Conservation (phyloP, 805 yeast genomes). For the Brettanomyces bruxellensis region DNA sequence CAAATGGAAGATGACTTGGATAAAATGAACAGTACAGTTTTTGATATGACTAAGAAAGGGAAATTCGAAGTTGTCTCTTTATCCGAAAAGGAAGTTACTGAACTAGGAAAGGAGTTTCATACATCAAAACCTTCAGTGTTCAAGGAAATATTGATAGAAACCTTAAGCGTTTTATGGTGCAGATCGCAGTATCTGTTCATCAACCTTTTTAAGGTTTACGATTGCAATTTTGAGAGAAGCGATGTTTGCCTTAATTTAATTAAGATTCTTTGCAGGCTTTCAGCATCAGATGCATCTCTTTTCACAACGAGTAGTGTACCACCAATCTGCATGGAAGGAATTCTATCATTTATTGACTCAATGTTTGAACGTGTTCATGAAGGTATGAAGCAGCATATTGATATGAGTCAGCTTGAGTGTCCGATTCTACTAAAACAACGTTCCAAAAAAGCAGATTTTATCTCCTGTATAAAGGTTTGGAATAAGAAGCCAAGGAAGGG, state of each 20-base stretch:
- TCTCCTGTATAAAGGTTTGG: slow-evolving; percentile 64
- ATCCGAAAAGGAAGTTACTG: slow-evolving; percentile 20
- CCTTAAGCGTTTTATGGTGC: slow-evolving; percentile 73
- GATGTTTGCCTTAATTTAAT: slow-evolving; percentile 65
- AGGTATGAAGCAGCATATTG: slow-evolving; percentile 18
- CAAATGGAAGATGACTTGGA: slow-evolving; percentile 19
- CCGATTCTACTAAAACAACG: slow-evolving; percentile 34
- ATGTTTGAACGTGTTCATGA: slow-evolving; percentile 42
- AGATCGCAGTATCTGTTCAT: slow-evolving; percentile 73
- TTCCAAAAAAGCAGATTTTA: slow-evolving; percentile 62
- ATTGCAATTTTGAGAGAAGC: slow-evolving; percentile 81
- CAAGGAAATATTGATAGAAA: slow-evolving; percentile 79
- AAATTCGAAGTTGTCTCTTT: slow-evolving; percentile 16
- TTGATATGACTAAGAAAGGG: slow-evolving; percentile 20
- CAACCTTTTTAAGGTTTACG: slow-evolving; percentile 70
- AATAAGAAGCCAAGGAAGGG: slow-evolving; percentile 78
- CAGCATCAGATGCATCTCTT: slow-evolving; percentile 79
- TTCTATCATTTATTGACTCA: slow-evolving; percentile 60
- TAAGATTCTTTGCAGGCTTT: slow-evolving; percentile 63
- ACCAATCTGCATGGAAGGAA: slow-evolving; percentile 85
- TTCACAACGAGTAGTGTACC: slow-evolving; percentile 82
- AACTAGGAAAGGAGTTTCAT: slow-evolving; percentile 30
- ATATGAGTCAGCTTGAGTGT: slow-evolving; percentile 7
- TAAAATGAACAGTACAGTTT: slow-evolving; percentile 20
- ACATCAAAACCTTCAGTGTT: slow-evolving; percentile 37